Evolutionary conservation across 257 asterid genomes (phyloP).

Genomic region (Linaria vulgaris): DNA sequence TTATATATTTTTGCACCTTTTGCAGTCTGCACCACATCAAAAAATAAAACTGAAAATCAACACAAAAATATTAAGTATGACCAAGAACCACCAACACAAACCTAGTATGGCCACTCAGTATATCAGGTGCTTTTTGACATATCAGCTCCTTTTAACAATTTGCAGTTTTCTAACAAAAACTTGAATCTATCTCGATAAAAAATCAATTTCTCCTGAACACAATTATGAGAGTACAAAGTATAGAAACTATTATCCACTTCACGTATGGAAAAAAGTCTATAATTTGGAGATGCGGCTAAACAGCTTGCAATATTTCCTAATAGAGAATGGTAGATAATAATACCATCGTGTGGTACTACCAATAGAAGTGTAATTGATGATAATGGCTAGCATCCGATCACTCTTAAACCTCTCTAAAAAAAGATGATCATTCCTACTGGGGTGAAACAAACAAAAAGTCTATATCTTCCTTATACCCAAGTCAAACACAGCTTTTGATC

Average conservation of each 20-base stretch:
- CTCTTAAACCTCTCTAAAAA: neutral
- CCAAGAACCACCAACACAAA: slow-evolving; percentile 5
- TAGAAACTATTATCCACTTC: neutral
- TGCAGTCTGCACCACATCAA: slow-evolving; percentile 51
- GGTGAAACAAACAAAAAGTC: neutral
- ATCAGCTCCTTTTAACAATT: slow-evolving; percentile 4
- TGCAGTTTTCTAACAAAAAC: slow-evolving; percentile 7
- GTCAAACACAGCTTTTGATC: neutral
- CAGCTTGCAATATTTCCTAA: slow-evolving; percentile 15
- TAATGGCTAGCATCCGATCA: slow-evolving; percentile 15
- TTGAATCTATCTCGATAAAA: neutral
- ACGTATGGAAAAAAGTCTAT: slow-evolving; percentile 5
- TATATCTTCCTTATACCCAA: neutral
- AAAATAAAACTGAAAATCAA: slow-evolving; percentile 19
- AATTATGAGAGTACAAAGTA: slow-evolving; percentile 3
- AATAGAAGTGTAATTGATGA: slow-evolving; percentile 9
- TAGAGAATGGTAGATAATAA: neutral
- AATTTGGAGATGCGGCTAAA: slow-evolving; percentile 6
- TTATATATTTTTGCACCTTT: slow-evolving; percentile 81
- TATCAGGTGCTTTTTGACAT: neutral
- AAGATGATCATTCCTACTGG: slow-evolving; percentile 4
- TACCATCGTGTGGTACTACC: slow-evolving; percentile 2
- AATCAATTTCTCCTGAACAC: neutral
- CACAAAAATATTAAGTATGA: slow-evolving; percentile 10
- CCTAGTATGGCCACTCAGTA: slow-evolving; percentile 5